Evolutionary conservation across 371 early-diverging fungal genomes (phyloP).

Genomic region (Zancudomyces culisetae): DNA sequence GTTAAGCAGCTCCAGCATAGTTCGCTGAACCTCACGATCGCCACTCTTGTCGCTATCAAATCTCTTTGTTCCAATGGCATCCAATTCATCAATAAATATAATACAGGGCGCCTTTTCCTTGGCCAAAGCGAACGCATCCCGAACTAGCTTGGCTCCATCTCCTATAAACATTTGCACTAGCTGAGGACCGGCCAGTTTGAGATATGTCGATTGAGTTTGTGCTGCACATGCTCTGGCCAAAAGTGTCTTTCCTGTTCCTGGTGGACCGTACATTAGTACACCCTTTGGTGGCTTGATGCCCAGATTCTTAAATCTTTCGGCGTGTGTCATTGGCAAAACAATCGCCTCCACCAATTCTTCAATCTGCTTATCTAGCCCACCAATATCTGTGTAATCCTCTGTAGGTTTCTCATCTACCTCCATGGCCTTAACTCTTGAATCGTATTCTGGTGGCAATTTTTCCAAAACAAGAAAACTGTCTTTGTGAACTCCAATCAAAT

Average conservation of each 20-base stretch:
- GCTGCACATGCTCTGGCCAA: slow-evolving; percentile 97
- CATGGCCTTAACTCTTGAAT: slow-evolving; percentile 99
- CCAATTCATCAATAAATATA: slow-evolving; percentile 99
- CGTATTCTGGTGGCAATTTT: slow-evolving; percentile 97
- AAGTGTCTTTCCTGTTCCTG: slow-evolving; percentile 93
- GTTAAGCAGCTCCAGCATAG: slow-evolving; percentile 98
- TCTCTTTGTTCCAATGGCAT: slow-evolving; percentile 99
- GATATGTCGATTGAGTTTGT: slow-evolving; percentile 89
- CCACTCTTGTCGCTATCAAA: slow-evolving; percentile 96
- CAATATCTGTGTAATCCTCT: slow-evolving; percentile 98
- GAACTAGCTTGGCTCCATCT: slow-evolving; percentile 97
- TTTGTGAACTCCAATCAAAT: slow-evolving; percentile 99
- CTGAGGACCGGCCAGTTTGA: slow-evolving; percentile 96
- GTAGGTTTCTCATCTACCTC: slow-evolving; percentile 99
- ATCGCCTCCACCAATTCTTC: slow-evolving; percentile 98
- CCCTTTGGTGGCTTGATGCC: slow-evolving; percentile 98
- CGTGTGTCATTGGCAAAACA: slow-evolving; percentile 95
- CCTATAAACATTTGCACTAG: slow-evolving; percentile 99
- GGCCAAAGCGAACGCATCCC: slow-evolving; percentile 97
- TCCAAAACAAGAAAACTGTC: slow-evolving; percentile 98
- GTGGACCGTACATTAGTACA: slow-evolving; percentile 97
- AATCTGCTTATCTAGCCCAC: slow-evolving; percentile 97
- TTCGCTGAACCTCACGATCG: slow-evolving; percentile 99
- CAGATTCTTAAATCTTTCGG: slow-evolving; percentile 87
- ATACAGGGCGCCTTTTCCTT: slow-evolving; percentile 98